phyloP scores from a whole-genome alignment of 2,329 filamentous ascomycete species.

The Colletotrichum sp. region DNA sequence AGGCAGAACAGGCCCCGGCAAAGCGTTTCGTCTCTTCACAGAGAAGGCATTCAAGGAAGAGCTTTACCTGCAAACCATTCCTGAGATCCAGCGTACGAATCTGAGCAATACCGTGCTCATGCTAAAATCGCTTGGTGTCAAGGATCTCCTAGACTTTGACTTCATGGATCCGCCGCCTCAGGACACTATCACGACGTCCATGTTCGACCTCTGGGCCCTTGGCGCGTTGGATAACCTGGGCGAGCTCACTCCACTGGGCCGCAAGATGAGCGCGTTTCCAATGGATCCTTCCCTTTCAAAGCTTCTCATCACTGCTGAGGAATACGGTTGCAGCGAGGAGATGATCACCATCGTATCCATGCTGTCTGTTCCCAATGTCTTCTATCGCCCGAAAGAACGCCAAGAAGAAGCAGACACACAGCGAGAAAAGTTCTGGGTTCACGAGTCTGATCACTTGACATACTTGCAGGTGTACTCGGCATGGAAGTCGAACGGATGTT shows the following conservation, averaged over 20 bases:
- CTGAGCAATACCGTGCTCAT: conserved; percentile 93
- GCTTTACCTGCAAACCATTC: conserved; percentile 95
- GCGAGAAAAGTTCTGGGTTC: conserved; percentile 97
- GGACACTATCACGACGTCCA: conserved; percentile 94
- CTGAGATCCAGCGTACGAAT: conserved; percentile 96
- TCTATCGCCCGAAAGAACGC: conserved; percentile 95
- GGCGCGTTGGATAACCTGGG: conserved; percentile 94
- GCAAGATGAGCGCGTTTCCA: conserved; percentile 95
- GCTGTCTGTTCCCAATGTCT: conserved; percentile 95
- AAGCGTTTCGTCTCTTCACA: conserved; percentile 92
- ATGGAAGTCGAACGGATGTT: conserved; percentile 90
- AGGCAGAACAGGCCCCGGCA: conserved; percentile 92
- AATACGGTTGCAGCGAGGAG: conserved; percentile 94
- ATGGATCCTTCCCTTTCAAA: conserved; percentile 98
- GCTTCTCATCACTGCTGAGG: conserved; percentile 87
- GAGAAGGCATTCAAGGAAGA: conserved; percentile 96
- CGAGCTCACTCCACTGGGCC: conserved; percentile 84
- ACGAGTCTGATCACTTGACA: conserved; percentile 95
- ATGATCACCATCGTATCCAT: conserved; percentile 99
- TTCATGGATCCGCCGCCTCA: conserved; percentile 99
- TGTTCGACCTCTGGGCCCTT: conserved; percentile 97
- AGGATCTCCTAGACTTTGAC: conserved; percentile 93
- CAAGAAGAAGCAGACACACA: conserved; percentile 96
- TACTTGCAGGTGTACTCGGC: conserved; percentile 95
- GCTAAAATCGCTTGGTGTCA: conserved; percentile 92